Evolutionary conservation across 176 grass and related monocot species (phyloP), one percentile per base, ranked within the genome.

Genomic region (Eleusine coracana): DNA sequence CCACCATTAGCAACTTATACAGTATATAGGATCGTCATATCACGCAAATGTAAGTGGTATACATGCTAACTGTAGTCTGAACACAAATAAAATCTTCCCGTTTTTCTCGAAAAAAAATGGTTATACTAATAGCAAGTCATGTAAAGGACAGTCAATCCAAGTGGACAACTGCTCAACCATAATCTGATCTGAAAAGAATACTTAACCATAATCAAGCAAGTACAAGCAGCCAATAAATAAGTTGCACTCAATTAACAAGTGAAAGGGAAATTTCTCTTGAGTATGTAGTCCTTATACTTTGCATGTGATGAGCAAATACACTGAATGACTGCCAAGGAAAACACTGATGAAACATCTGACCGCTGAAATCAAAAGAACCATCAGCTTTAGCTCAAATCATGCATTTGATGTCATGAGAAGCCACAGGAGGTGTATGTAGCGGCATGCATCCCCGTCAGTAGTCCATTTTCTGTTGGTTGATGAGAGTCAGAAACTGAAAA

Each of bases 321-420:
- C 58, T 60, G 58, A 60, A 60, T 60, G 58, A 60, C 23, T 60
- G 1, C 15, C 15, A 59, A 3, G 58, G 7, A 60, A 25, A 23
- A 60, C 21, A 60, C 21, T 60, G 18, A 58, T 21, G 18, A 21
- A 23, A 8, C 1, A 60, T 9, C 10, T 25, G 8, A 61, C 58
- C 1, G 58, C 15, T 40, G 16, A 68, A 65, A 40, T 77, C 21
- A 59, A 40, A 56, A 75, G 5, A 51, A 16, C 18, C 2, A 18
- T 31, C 7, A 59, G n/a, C 55, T 36, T 42, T 17, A 10, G 38
- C 16, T 48, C 8, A 67, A 36, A 66, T 1, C 31, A 15, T 20
- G 27, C 5, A 74, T 66, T 67, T 67, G 42, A 63, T 49, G 41
- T 12, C 20, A 50, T n/a, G 62, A 68, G 81, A 74, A 61, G 68